These are phyloP conservation scores for Ogataea paraovalis DNA, from an alignment of 805 yeast species.

Conservation along the genomic window DNA sequence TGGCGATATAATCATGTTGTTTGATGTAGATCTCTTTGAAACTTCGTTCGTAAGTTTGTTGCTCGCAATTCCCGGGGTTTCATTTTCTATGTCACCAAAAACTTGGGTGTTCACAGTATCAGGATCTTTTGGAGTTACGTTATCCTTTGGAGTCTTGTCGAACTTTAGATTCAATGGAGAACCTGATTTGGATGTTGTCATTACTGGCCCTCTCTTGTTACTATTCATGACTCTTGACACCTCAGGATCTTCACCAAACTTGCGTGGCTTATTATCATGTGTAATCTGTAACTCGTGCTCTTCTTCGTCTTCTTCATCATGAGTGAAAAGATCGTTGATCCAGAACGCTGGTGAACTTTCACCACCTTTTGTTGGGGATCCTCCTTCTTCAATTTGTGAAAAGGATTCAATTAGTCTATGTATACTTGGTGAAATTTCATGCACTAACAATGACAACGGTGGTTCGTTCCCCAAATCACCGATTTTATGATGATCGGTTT, in stretches of 20 bases:
- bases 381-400: constrained; percentile 21
- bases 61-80: constrained; percentile 9
- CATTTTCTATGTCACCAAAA: constrained; percentile 12
- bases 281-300: not conserved
- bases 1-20: not conserved
- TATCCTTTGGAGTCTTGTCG: constrained; percentile 30
- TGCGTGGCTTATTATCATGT: not conserved
- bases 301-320: constrained; percentile 23
- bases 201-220: not conserved
- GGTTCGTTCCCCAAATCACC: constrained; percentile 4
- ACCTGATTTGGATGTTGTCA: constrained; percentile 8
- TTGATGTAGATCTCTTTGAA: not conserved
- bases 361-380: constrained; percentile 24
- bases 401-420: constrained; percentile 32
- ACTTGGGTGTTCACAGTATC: constrained; percentile 27
- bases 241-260: constrained; percentile 24
- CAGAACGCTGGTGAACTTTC: constrained; percentile 22
- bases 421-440: constrained; percentile 32
- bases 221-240: constrained; percentile 19
- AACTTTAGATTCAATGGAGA: constrained; percentile 18
- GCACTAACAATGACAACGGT: constrained; percentile 21
- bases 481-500: constrained; percentile 2
- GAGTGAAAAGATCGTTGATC: constrained; percentile 29
- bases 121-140: constrained; percentile 21
- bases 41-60: constrained; percentile 4